Evolutionary conservation across 1,284 basidiomycete genomes (phyloP).

Genomic region (Rhodotorula sp.): DNA sequence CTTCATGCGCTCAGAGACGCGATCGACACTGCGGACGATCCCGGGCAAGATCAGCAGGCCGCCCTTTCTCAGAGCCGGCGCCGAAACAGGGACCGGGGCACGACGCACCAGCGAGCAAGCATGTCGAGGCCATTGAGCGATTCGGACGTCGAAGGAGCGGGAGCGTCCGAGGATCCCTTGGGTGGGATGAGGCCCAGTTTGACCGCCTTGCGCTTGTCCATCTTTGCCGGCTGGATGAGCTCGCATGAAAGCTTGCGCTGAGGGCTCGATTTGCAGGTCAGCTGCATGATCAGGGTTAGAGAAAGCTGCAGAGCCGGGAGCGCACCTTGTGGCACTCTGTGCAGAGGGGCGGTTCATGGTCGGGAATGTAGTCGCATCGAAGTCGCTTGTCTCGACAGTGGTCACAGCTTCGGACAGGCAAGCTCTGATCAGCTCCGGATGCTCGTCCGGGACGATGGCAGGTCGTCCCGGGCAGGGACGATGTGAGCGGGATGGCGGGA

Average conservation of each 20-base stretch:
- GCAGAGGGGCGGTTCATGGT: background rate
- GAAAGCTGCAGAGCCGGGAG: background rate
- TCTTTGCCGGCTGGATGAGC: background rate
- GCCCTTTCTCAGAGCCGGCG: background rate
- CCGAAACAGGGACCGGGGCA: background rate
- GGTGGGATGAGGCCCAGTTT: background rate
- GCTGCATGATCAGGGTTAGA: background rate
- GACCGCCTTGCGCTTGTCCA: background rate
- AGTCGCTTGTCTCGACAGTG: background rate
- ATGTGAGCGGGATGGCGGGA: background rate
- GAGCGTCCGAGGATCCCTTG: background rate
- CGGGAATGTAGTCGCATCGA: background rate
- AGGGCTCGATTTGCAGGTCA: background rate
- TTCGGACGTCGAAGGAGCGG: background rate
- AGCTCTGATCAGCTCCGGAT: background rate
- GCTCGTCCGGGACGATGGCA: background rate
- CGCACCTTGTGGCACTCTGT: background rate
- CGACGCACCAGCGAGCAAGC: background rate
- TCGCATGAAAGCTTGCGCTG: constrained; percentile 2
- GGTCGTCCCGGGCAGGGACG: background rate
- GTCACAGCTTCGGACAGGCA: background rate
- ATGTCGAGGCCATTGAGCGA: background rate
- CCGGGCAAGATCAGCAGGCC: background rate
- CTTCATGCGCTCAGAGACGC: background rate
- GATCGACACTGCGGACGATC: background rate